phyloP scores from a whole-genome alignment of 2,329 filamentous ascomycete genomes.

The Thelonectria discophora region DNA sequence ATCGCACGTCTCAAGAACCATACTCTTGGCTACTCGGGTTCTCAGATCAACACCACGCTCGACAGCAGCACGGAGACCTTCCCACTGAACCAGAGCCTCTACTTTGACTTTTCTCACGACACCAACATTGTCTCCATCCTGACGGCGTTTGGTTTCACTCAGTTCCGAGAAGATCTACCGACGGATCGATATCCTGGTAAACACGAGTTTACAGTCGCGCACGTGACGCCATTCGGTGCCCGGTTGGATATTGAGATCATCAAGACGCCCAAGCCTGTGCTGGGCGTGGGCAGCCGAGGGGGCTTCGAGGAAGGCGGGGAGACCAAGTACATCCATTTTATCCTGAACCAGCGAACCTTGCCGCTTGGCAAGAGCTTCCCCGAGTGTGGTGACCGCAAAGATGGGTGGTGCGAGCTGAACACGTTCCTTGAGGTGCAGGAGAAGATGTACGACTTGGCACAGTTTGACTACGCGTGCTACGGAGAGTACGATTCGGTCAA shows the following conservation, averaged over 20 bases:
- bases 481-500: constrained; percentile 56
- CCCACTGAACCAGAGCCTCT: constrained; percentile 76
- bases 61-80: constrained; percentile 75
- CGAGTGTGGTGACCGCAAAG: constrained; percentile 71
- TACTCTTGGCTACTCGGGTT: constrained; percentile 65
- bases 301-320: constrained; percentile 61
- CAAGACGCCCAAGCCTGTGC: constrained; percentile 71
- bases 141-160: constrained; percentile 75
- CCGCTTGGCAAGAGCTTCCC: constrained; percentile 73
- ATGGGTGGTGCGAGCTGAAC: constrained; percentile 80
- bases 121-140: constrained; percentile 76
- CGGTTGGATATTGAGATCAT: constrained; percentile 80
- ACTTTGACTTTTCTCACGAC: constrained; percentile 83
- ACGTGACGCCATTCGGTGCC: constrained; percentile 76
- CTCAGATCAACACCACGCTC: constrained; percentile 74
- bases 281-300: constrained; percentile 59
- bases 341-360: constrained; percentile 77
- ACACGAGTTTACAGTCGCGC: constrained; percentile 71
- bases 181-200: constrained; percentile 62
- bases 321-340: constrained; percentile 77
- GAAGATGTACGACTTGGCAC: constrained; percentile 63
- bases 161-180: constrained; percentile 71
- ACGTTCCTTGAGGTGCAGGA: constrained; percentile 72
- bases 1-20: constrained; percentile 76
- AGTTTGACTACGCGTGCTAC: constrained; percentile 73